These are phyloP conservation scores for Penicillium verrucosum DNA, from an alignment of 2,329 filamentous ascomycete genomes.

Conservation along the genomic window DNA sequence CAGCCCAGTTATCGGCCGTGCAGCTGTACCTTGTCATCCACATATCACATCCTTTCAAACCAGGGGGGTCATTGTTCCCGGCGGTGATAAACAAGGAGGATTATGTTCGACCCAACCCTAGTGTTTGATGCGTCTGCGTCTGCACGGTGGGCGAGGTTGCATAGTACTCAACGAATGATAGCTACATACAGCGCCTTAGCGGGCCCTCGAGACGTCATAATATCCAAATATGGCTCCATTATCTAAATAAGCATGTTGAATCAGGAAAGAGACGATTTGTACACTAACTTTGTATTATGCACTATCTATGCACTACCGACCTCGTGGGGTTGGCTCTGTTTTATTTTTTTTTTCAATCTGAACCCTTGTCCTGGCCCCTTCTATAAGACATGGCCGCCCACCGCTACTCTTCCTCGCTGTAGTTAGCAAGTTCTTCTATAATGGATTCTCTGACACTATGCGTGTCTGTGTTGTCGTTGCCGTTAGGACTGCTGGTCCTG, in stretches of 20 bases:
- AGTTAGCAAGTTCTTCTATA: neutral
- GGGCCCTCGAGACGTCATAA: neutral
- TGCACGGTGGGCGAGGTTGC: neutral
- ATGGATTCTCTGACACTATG: constrained; percentile 9
- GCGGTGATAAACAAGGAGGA: neutral
- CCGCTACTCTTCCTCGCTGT: neutral
- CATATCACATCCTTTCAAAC: constrained; percentile 2
- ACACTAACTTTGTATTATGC: neutral
- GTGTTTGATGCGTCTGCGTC: neutral
- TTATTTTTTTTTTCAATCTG: neutral
- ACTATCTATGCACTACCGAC: neutral
- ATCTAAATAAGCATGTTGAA: neutral
- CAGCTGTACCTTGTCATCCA: neutral
- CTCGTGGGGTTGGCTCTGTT: neutral
- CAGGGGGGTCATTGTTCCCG: neutral
- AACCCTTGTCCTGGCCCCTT: neutral
- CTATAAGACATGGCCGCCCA: neutral
- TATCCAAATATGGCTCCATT: neutral
- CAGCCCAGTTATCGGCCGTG: neutral
- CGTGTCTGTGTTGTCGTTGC: neutral
- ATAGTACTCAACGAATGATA: constrained; percentile 1
- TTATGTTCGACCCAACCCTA: neutral
- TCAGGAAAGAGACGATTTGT: neutral
- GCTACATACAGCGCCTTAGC: neutral
- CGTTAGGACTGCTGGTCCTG: constrained; percentile 1